These are phyloP conservation scores for Hyaloscypha variabilis DNA, from an alignment of 495 filamentous ascomycete species.

Conservation along the genomic window DNA sequence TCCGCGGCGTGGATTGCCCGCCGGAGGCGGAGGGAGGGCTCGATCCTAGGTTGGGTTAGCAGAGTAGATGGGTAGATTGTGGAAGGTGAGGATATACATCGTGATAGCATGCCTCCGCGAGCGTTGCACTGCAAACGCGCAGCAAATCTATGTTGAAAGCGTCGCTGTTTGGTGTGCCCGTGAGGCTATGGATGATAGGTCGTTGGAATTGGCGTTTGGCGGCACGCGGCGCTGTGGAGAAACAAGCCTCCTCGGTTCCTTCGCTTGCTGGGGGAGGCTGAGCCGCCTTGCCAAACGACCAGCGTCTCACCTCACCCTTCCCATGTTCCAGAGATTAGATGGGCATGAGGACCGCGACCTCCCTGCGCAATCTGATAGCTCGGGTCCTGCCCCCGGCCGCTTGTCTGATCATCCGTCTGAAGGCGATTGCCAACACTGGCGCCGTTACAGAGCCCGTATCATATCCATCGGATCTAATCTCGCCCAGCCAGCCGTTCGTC, in stretches of 20 bases:
- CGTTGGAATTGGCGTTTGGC: no score
- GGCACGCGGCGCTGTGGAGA: no score
- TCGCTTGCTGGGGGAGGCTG: background rate
- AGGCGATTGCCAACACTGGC: background rate
- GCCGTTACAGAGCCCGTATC: background rate
- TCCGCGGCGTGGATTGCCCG: conserved; percentile 75
- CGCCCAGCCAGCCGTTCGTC: background rate
- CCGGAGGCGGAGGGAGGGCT: conserved; percentile 64
- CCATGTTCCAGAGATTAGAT: conserved; percentile 11
- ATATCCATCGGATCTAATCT: conserved; percentile 5
- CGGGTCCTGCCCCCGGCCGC: background rate
- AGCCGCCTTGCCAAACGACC: conserved; percentile 12
- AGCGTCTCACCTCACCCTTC: conserved; percentile 16
- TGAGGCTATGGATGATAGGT: background rate
- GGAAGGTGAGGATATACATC: conserved; percentile 16
- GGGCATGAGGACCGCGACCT: conserved; percentile 6
- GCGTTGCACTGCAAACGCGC: background rate
- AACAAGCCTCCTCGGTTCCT: no score
- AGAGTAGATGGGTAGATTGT: background rate
- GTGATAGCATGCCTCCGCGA: conserved; percentile 13
- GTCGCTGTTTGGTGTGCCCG: background rate
- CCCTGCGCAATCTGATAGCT: background rate
- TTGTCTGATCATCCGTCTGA: conserved; percentile 21
- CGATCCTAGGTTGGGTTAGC: conserved; percentile 53
- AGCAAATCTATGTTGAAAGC: background rate